phyloP scores from a whole-genome alignment of 257 asterid species.

The Nicotiana benthamiana region DNA sequence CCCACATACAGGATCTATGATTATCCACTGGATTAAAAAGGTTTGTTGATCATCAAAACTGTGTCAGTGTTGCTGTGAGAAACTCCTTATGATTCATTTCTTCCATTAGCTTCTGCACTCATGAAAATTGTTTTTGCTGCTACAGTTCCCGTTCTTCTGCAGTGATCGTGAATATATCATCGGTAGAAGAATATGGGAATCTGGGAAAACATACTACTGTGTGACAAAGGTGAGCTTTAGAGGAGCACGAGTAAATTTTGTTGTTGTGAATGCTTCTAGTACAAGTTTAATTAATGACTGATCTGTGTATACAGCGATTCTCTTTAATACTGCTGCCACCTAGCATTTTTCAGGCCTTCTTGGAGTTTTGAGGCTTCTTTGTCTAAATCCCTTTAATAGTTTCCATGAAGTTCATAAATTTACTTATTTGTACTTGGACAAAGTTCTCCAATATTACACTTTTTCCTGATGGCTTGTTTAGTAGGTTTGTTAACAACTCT shows the following conservation, averaged over 20 bases:
- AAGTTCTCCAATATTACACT: background rate
- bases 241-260: background rate
- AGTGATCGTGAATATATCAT: constrained; percentile 83
- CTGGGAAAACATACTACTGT: constrained; percentile 50
- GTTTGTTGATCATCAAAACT: constrained; percentile 27
- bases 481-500: background rate
- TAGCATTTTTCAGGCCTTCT: background rate
- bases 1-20: constrained; percentile 62
- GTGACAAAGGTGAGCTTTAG: constrained; percentile 49
- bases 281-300: background rate
- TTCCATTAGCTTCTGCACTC: constrained; percentile 8
- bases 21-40: constrained; percentile 86
- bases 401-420: constrained; percentile 3
- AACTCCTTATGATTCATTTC: constrained; percentile 2
- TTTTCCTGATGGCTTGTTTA: background rate
- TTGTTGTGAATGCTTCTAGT: background rate
- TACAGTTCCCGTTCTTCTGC: constrained; percentile 92
- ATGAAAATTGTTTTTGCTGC: constrained; percentile 13
- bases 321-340: background rate
- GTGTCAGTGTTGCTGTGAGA: background rate
- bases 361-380: background rate
- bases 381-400: background rate
- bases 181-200: constrained; percentile 80
- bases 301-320: background rate
- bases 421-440: background rate